A percentile compares a stretch with the other conserved stretches of the same genome.
These are phyloP conservation scores for Casuarina cunninghamiana DNA, from an alignment of 306 rosid species.

Conservation along the genomic window DNA sequence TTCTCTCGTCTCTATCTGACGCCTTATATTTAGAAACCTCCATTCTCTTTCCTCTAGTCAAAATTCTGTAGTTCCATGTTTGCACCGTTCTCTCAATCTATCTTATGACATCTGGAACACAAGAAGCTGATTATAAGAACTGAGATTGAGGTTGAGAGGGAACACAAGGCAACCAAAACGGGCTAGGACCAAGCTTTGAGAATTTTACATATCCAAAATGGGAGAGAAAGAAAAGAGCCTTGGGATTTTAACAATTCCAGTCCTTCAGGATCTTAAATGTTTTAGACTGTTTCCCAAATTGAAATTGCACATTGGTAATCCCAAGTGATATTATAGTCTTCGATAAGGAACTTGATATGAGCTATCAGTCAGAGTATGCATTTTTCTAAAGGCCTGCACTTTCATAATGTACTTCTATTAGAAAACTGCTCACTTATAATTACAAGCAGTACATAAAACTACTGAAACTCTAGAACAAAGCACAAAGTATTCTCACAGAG, in stretches of 20 bases:
- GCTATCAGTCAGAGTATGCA: neutral
- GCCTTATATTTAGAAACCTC: neutral
- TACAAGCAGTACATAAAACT: neutral
- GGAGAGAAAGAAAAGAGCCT: neutral
- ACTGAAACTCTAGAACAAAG: neutral
- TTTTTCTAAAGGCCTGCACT: neutral
- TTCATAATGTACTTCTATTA: neutral
- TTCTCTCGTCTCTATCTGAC: neutral
- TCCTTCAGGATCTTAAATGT: neutral
- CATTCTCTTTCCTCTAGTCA: neutral
- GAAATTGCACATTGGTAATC: neutral
- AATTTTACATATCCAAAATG: neutral
- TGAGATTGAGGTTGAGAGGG: neutral
- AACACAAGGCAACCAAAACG: neutral
- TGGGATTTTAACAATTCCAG: neutral
- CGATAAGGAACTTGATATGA: neutral
- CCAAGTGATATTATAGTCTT: neutral
- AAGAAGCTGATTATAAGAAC: neutral
- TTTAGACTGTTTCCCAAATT: neutral
- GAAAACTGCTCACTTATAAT: neutral
- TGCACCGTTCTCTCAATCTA: neutral
- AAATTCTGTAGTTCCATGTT: neutral
- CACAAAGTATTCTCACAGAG: neutral
- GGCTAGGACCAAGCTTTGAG: neutral
- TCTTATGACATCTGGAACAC: neutral